Base-by-base conservation (phyloP, 805 yeast genomes). In the Candida orba region DNA sequence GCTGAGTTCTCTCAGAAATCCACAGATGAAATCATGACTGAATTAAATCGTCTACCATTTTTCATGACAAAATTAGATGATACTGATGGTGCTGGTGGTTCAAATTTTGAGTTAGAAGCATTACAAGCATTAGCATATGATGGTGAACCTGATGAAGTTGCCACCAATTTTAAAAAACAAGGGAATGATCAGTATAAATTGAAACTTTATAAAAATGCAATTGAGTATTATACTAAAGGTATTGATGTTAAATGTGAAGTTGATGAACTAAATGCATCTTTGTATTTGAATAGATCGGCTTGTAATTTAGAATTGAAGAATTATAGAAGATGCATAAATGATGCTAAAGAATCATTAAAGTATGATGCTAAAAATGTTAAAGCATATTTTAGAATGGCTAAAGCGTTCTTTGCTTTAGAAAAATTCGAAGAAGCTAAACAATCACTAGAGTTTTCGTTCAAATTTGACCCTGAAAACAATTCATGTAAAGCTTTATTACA, bases 111-210 rank as follows among this genome's bases (percentile, higher is more conserved):
- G 41, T 65, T 93, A 15, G 98, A 91, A 58, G 99, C 99, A 0
- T 71, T 93, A 45, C 83, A 82, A 58, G 91, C 96, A 6, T 68
- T 93, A 52, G 96, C 95, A 0, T 89, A 87, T 58, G 99, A 93
- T 40, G 99, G 98, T 37, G 95, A 88, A 50, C 96, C 97, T 0
- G 81, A 84, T 55, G 99, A 93, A 57, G 70, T 89, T 31, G 97
- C 97, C 4, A 72, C 77, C 22, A 90, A 89, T 57, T 93, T 90
- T 68, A 88, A 89, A 50, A 81, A 76, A 48, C 97, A 91, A 59
- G 99, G 99, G 6, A 93, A 95, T 61, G 97, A 88, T 14, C 75
- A 85, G 46, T 93, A 73, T 65, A 81, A 78, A 59, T 67, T 68
- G 9, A 86, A 82, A 53, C 78, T 81, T 54, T 93, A 75, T 64